Percentiles rank a stretch among this genome's conserved stretches.
These are phyloP conservation scores for Alternaria sp. DNA, from an alignment of 2,329 filamentous ascomycete species.

Conservation along the genomic window DNA sequence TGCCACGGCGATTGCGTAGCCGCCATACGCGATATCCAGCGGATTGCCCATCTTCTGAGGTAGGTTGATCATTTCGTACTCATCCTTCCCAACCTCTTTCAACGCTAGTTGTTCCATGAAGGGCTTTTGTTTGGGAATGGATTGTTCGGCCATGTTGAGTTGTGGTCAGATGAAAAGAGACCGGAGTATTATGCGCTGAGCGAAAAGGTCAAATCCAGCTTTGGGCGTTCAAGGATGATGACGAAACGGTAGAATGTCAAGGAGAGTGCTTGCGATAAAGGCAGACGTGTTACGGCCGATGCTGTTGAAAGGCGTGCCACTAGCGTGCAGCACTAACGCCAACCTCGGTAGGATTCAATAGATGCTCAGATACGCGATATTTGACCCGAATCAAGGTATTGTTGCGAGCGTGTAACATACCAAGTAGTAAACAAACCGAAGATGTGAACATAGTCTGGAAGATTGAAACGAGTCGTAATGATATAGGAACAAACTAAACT, in stretches of 20 bases:
- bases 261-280: background rate
- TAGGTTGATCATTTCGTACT: slow-evolving; percentile 26
- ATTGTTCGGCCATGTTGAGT: background rate
- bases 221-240: background rate
- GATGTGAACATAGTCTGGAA: background rate
- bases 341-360: background rate
- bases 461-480: background rate
- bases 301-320: background rate
- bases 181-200: background rate
- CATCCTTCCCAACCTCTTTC: slow-evolving; percentile 15
- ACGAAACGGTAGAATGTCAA: background rate
- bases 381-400: background rate
- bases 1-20: slow-evolving; percentile 54
- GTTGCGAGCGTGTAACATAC: background rate
- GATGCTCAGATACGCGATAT: background rate
- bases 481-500: background rate
- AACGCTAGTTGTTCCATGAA: slow-evolving; percentile 29
- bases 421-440: background rate
- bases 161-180: background rate
- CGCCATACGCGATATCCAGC: slow-evolving; percentile 55
- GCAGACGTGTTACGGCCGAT: background rate
- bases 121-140: background rate
- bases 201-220: background rate
- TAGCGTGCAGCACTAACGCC: background rate
- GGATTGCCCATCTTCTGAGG: slow-evolving; percentile 53